Conservation (phyloP, 2,329 filamentous ascomycete genomes). For the Venturia nashicola region DNA sequence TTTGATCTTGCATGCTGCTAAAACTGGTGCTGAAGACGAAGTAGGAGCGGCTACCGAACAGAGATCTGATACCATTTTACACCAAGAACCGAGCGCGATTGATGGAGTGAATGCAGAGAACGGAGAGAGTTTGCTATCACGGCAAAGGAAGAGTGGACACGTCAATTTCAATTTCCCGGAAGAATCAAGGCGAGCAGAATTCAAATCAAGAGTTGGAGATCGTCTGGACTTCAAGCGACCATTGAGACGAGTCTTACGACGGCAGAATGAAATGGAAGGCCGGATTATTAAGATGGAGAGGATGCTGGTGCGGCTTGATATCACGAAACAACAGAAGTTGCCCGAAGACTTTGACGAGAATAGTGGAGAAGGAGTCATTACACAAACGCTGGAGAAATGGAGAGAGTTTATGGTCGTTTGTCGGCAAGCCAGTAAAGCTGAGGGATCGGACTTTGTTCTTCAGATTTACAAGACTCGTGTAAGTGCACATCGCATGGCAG, state of each 20-base stretch:
- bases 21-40: conserved; percentile 5
- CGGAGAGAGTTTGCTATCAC: background rate
- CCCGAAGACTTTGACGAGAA: conserved; percentile 53
- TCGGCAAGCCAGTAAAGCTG: conserved; percentile 41
- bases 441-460: conserved; percentile 41
- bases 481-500: background rate
- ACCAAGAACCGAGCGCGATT: background rate
- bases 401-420: conserved; percentile 52
- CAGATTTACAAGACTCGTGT: conserved; percentile 47
- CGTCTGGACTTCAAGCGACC: conserved; percentile 24
- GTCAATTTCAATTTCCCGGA: conserved; percentile 32
- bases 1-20: conserved; percentile 7
- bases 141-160: conserved; percentile 11
- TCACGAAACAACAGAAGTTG: conserved; percentile 35
- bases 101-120: background rate
- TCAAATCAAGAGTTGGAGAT: conserved; percentile 25
- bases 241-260: background rate
- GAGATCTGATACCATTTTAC: background rate
- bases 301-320: conserved; percentile 54
- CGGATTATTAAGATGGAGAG: conserved; percentile 56
- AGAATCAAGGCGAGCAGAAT: conserved; percentile 24
- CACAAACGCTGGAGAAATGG: conserved; percentile 50
- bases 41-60: background rate
- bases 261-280: conserved; percentile 30
- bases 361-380: conserved; percentile 45